Percentiles rank a stretch among this genome's conserved stretches.
These are phyloP conservation scores for Fusarium subtropicale DNA, from an alignment of 2,329 filamentous ascomycete species.

Conservation along the genomic window DNA sequence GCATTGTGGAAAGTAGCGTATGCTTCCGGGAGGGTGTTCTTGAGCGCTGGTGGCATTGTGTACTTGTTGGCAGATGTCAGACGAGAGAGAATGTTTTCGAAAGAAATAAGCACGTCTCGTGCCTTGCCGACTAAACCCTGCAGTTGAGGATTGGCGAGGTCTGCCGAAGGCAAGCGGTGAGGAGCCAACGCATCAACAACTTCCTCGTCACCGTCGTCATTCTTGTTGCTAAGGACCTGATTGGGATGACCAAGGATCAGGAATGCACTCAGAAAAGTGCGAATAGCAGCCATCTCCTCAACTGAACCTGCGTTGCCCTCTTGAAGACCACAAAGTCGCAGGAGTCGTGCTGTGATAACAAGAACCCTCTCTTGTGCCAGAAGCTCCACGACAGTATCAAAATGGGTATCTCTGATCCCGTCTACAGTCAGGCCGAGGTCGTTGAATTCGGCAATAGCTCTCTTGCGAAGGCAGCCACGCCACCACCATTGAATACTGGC, in stretches of 20 bases:
- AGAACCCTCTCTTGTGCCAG: constrained; percentile 76
- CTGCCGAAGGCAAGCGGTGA: constrained; percentile 53
- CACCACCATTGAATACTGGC: constrained; percentile 77
- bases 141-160: constrained; percentile 70
- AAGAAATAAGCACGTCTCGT: constrained; percentile 79
- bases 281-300: constrained; percentile 75
- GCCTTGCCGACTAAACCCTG: constrained; percentile 82
- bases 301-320: constrained; percentile 73
- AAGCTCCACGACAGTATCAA: constrained; percentile 78
- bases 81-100: constrained; percentile 77
- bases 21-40: constrained; percentile 72
- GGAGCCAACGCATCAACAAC: constrained; percentile 56
- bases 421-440: constrained; percentile 77
- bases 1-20: constrained; percentile 82
- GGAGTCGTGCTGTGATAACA: constrained; percentile 71
- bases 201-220: constrained; percentile 67
- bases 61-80: constrained; percentile 74
- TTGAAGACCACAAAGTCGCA: constrained; percentile 76
- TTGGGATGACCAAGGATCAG: constrained; percentile 83
- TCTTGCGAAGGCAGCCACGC: constrained; percentile 68
- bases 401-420: constrained; percentile 74
- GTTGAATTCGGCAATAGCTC: constrained; percentile 73
- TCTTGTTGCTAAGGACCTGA: constrained; percentile 80
- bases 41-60: constrained; percentile 71
- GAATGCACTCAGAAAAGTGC: constrained; percentile 83